Evolutionary conservation across 169 alveolate genomes (phyloP), one percentile per base, ranked within the genome.

Genomic region (Plasmodium billcollinsi): DNA sequence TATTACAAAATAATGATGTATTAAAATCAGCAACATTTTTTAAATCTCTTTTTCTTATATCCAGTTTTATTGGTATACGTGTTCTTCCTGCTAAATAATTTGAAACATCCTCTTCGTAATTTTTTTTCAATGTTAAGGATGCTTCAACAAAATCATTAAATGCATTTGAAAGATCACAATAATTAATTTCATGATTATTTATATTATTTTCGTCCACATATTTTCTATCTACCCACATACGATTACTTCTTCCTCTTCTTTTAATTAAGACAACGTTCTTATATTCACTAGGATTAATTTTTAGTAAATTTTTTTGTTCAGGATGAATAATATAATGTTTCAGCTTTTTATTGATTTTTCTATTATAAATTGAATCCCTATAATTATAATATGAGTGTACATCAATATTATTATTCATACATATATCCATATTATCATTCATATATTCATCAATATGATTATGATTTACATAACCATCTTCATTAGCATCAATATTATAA

Each of bases 161-260:
- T 24, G 76, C 49, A n/a, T 78, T 66, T 5, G 89, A 65, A 3
- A 78, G 15, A 45, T 78, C 89, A 70, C 89, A 78, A 58, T 47
- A 78, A 11, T 59, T 59, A 1, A 74, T 33, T 4, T 74, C 88
- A 2, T 74, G 63, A 58, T 66, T 21, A 66, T 78, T 78, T 43
- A 78, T 15, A 39, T 39, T 39, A 39, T 39, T 39, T 1, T 83
- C 86, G 52, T 39, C 49, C 0, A 83, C 73, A 70, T 39, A 70
- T 29, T 83, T 83, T 58, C 91, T 43, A 61, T 83, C 91, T 9
- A 83, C n/a, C 91, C 91, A 83, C 24, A 83, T 69, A 29, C 91
- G 20, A 61, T 83, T 83, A 58, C 58, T 63, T 83, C 91, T 50
- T 7, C 91, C 91, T 70, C 91, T 59, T 49, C 91, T 67, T 62